Evolutionary conservation across 495 filamentous ascomycete genomes (phyloP).

Genomic region (Penicillium parvum): DNA sequence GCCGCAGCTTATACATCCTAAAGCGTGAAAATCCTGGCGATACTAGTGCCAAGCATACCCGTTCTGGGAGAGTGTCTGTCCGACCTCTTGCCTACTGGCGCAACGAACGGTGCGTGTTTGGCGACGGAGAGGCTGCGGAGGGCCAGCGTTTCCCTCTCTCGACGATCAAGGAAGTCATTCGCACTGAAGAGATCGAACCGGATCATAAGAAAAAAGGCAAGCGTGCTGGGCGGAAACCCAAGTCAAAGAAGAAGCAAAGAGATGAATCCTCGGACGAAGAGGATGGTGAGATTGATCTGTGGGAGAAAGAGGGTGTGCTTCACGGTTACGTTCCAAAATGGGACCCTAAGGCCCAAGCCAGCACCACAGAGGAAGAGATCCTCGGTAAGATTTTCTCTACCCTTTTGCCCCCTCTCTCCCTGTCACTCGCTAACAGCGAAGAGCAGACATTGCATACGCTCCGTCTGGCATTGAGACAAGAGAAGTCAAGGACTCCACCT

Average conservation of each 20-base stretch:
- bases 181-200: slow-evolving; percentile 59
- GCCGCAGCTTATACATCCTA: slow-evolving; percentile 63
- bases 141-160: slow-evolving; percentile 55
- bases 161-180: slow-evolving; percentile 68
- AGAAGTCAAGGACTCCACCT: slow-evolving; percentile 68
- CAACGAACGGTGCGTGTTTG: slow-evolving; percentile 72
- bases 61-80: slow-evolving; percentile 55
- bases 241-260: slow-evolving; percentile 33
- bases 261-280: slow-evolving; percentile 42
- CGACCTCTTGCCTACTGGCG: slow-evolving; percentile 85
- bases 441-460: slow-evolving; percentile 69
- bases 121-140: slow-evolving; percentile 50
- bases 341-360: slow-evolving; percentile 48
- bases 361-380: slow-evolving; percentile 54
- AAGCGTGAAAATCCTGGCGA: slow-evolving; percentile 62
- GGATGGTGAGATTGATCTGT: slow-evolving; percentile 50
- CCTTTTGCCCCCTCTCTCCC: not conserved
- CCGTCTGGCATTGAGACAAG: slow-evolving; percentile 66
- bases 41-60: slow-evolving; percentile 44
- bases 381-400: slow-evolving; percentile 35
- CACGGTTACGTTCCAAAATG: slow-evolving; percentile 54
- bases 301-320: slow-evolving; percentile 59
- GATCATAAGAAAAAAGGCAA: slow-evolving; percentile 32
- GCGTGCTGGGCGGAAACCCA: slow-evolving; percentile 33
- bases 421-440: not conserved